Base-by-base conservation (phyloP, 192 early-diverging fungal genomes). In the Podila epicladia region DNA sequence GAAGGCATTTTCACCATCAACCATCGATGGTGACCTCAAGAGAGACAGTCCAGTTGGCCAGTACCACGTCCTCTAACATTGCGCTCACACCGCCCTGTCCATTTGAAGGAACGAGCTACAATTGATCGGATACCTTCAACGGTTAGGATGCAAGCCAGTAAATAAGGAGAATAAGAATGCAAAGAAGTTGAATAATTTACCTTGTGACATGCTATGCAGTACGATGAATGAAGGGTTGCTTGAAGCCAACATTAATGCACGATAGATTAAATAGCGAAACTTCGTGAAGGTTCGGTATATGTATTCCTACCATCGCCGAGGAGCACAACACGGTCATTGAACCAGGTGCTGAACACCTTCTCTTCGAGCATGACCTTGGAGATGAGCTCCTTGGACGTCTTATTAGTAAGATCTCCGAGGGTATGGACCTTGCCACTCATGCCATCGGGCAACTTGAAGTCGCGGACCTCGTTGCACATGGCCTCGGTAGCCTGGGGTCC, bases 281-380 rank as follows among this genome's bases (percentile, higher is more conserved):
- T 24, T 7, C 24, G 5, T 55, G 5, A 24, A 55, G 2, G 9
- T 24, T 9, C n/a, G 6, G 24, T 29, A 41, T 5, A 7, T 48
- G 9, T 64, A 33, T 1, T 17, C 61, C 55, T 64, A 62, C 69
- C 69, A 35, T 70, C 68, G 2, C 68, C 68, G 20, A 70, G 35
- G 8, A 70, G 59, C 24, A 49, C 58, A 9, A 32, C 31, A 0
- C 68, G 57, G 12, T 29, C 28, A 33, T 62, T 3, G 26, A 17
- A 33, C 68, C 68, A 70, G 3, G 68, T 70, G 35, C 60, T 38
- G 45, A 70, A 70, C 3, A 63, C 4, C 61, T 71, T 63, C 28
- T 71, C 69, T 26, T 71, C 61, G 5, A 48, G 12, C 60, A 50
- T 55, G 31, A 71, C 69, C 57, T 62, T 71, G 15, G 60, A 63